phyloP scores from a whole-genome alignment of 768 basidiomycete species.

The Boletus fagicola region DNA sequence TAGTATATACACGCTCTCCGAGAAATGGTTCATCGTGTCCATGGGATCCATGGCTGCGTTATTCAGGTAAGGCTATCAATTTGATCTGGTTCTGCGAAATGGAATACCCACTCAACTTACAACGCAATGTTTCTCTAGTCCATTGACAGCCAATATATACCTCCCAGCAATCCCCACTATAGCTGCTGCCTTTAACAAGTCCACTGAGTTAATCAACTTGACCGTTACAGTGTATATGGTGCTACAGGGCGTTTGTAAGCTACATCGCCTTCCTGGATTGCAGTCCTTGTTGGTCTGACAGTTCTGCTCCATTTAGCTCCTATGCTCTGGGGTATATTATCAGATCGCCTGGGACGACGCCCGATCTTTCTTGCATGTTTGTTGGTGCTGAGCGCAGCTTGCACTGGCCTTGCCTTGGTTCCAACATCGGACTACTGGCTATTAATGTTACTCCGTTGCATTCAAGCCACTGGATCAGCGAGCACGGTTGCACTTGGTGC shows the following conservation, averaged over 20 bases:
- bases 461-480: constrained; percentile 78
- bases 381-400: constrained; percentile 59
- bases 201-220: constrained; percentile 71
- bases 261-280: not conserved
- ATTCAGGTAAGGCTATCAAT: constrained; percentile 48
- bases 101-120: not conserved
- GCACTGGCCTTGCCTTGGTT: constrained; percentile 56
- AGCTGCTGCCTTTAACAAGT: constrained; percentile 54
- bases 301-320: constrained; percentile 40
- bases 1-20: constrained; percentile 50
- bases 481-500: constrained; percentile 74
- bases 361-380: constrained; percentile 64
- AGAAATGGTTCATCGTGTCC: constrained; percentile 70
- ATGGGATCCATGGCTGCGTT: constrained; percentile 60
- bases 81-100: not conserved
- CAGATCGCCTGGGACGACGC: constrained; percentile 64
- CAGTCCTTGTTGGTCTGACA: not conserved
- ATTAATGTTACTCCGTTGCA: constrained; percentile 71
- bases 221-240: constrained; percentile 66
- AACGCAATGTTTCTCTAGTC: constrained; percentile 37
- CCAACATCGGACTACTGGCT: constrained; percentile 71
- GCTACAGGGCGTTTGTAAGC: constrained; percentile 46
- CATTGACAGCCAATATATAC: constrained; percentile 74
- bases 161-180: constrained; percentile 76
- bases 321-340: constrained; percentile 60